phyloP scores from a whole-genome alignment of 805 yeast genomes.

The Kodamaea jinghongensis region DNA sequence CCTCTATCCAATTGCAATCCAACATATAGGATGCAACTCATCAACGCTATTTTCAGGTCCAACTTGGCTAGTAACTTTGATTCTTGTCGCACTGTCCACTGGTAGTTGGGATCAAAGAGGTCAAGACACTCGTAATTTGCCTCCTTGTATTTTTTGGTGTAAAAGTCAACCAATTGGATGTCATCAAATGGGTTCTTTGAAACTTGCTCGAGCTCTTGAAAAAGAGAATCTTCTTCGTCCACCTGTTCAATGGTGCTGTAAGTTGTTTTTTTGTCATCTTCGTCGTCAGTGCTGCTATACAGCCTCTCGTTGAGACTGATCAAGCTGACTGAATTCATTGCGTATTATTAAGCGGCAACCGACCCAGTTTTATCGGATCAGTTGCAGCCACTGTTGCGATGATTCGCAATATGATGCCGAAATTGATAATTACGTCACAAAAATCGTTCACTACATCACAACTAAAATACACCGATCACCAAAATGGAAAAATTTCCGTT shows the following conservation, averaged over 20 bases:
- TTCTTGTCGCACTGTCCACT: conserved; percentile 25
- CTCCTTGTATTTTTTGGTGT: conserved; percentile 43
- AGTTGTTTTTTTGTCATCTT: conserved; percentile 1
- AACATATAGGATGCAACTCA: conserved; percentile 21
- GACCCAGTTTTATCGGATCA: not conserved
- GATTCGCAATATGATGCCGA: conserved; percentile 6
- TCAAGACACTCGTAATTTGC: conserved; percentile 53
- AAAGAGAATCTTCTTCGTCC: conserved; percentile 1
- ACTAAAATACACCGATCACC: not conserved
- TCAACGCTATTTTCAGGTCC: conserved; percentile 21
- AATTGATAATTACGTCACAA: conserved; percentile 4
- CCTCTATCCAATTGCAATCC: conserved; percentile 25
- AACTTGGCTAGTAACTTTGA: conserved; percentile 16
- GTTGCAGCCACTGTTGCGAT: conserved; percentile 10
- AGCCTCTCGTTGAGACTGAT: conserved; percentile 1
- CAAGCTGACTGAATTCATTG: not conserved
- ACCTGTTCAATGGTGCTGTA: not conserved
- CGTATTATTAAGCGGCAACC: not conserved
- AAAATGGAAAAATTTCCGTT: not conserved
- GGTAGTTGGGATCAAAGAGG: conserved; percentile 54
- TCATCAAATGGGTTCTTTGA: conserved; percentile 6
- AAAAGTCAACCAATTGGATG: conserved; percentile 28
- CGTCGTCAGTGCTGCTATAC: conserved; percentile 4
- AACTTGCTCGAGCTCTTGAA: not conserved
- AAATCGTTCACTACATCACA: not conserved